Base-by-base conservation (phyloP, 2,329 filamentous ascomycete genomes). In the Pochonia chlamydosporia region DNA sequence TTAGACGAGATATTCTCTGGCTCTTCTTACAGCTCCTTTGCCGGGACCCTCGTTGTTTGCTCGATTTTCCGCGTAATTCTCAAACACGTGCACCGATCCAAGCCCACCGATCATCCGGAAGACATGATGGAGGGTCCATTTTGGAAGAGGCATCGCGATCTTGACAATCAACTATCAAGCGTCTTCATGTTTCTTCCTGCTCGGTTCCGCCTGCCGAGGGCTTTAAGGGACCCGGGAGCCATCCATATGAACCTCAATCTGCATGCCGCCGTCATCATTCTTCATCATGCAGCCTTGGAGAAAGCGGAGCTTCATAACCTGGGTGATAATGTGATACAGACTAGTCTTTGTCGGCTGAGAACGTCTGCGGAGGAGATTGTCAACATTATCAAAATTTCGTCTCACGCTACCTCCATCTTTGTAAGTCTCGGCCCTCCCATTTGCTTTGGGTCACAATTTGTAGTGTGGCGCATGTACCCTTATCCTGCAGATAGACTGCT, bases 211-310 rank as follows among this genome's bases (percentile, higher is more conserved):
- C 67, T 96, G 21, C 89, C 90, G 0, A 68, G 73, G 23, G 83
- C 84, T 11, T 68, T 88, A 44, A 73, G 76, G 33, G 80, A 95
- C 55, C 75, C 85, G 1, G 83, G 87, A 40, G 81, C 89, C 6
- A 77, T 95, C 0, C 91, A 95, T 61, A 75, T 84, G 43, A 96
- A 96, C 54, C 85, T 96, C 73, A 90, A 88, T 59, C 79, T 96
- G 3, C 91, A 96, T 59, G 89, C 90, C 1, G 85, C 88, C 1
- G 80, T 87, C 8, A 96, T 96, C 45, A 95, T 89, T 62, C 73
- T 96, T 5, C 91, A 96, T 59, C 89, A 95, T 64, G 87, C 89
- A 1, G 90, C 91, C 2, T 83, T 93, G 8, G 89, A 91, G 66
- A 91, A 87, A 60, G 85, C 85, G 1, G 85, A 90, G 47, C 84